phyloP scores from a whole-genome alignment of 2,329 filamentous ascomycete species.

The Penicillium concentricum region DNA sequence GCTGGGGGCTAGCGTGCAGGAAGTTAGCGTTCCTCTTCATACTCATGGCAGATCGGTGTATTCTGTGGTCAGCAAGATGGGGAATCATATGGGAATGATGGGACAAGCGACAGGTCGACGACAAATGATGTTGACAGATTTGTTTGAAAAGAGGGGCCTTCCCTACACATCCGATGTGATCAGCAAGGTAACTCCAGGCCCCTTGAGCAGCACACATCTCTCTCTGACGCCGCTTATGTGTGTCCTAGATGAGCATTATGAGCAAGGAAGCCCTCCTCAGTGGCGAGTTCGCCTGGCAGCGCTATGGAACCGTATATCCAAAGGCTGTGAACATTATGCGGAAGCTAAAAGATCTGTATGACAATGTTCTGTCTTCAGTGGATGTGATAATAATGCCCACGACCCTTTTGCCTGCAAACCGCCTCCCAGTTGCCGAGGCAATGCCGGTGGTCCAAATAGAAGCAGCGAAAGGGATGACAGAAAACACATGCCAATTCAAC shows the following conservation, averaged over 20 bases:
- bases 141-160: slow-evolving; percentile 1
- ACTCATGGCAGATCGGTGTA: slow-evolving; percentile 5
- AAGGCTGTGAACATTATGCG: not conserved
- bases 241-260: not conserved
- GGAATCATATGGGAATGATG: slow-evolving; percentile 33
- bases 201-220: no score
- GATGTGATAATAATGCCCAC: not conserved
- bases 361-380: not conserved
- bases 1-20: not conserved
- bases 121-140: slow-evolving; percentile 3
- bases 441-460: not conserved
- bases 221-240: not conserved
- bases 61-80: slow-evolving; percentile 29
- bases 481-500: not conserved
- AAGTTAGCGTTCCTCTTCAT: not conserved
- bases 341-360: not conserved
- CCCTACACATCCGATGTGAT: not conserved
- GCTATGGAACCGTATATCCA: not conserved
- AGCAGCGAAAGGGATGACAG: not conserved
- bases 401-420: not conserved
- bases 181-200: not conserved
- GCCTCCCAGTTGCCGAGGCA: not conserved
- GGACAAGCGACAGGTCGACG: slow-evolving; percentile 29
- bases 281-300: not conserved
- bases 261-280: not conserved